Evolutionary conservation across 192 early-diverging fungal species (phyloP), one percentile per base, ranked within the genome.

Genomic region (Thamnidium elegans): DNA sequence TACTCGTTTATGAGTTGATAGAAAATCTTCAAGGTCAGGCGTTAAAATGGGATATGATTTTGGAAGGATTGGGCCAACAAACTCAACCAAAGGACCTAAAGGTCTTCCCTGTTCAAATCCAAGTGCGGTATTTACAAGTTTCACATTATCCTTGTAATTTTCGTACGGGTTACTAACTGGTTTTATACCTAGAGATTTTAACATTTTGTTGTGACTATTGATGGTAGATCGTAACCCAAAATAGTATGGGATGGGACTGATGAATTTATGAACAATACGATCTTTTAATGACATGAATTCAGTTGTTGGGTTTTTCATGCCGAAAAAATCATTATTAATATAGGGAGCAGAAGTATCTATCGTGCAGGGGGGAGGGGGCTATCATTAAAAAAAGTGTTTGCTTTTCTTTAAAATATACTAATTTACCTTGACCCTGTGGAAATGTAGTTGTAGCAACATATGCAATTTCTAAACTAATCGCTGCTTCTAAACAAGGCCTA

Each of bases 21-120:
- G 21, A 55, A 72, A 78, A 6, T 13, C 10, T 11, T 30, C 14
- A 4, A 60, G 7, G 4, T 17, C 10, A 4, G 31, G 0, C 15
- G 63, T 63, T 11, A 70, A 14, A 26, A 15, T 5, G 21, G 44
- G 63, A 30, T 76, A 73, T 7, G 20, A 17, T 45, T 66, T 48
- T 46, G 58, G 65, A 44, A 76, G 53, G 9, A 79, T 65, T 8
- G 77, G 77, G 3, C 77, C 77, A 48, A 76, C 39, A 14, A 67
- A 59, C 39, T 66, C 59, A 11, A 70, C 58, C 39, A 75, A 59
- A 10, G 73, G 68, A 4, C 68, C 68, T 20, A 63, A 5, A 1
- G 73, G 52, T 10, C 68, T 55, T 19, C 68, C 58, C 6, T 31
- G n/a, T 46, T 75, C 68, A 19, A 75, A 54, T 1, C 71, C 71